Conservation (phyloP, 352 stramenopile species). For the Phytophthora brassicae region DNA sequence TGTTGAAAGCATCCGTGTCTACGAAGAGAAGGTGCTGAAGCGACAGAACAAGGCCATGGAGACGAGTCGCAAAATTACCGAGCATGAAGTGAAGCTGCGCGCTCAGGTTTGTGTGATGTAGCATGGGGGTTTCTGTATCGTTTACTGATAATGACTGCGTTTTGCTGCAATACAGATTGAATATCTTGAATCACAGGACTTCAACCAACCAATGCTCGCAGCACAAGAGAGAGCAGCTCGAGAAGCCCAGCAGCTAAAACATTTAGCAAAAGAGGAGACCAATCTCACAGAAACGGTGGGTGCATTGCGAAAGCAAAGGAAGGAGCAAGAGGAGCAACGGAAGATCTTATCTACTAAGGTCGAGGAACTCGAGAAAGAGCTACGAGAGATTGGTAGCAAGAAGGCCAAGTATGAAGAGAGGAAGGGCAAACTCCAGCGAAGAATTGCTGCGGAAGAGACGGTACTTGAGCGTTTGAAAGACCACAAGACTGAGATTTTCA, state of each 20-base stretch:
- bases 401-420: conserved; percentile 71
- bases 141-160: conserved; percentile 9
- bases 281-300: conserved; percentile 46
- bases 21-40: conserved; percentile 94
- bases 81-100: conserved; percentile 82
- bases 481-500: conserved; percentile 94
- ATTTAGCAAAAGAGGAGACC: conserved; percentile 54
- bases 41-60: conserved; percentile 70
- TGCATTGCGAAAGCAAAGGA: conserved; percentile 78
- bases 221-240: conserved; percentile 46
- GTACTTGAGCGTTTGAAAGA: conserved; percentile 92
- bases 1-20: conserved; percentile 85
- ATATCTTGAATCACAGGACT: conserved; percentile 71
- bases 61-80: conserved; percentile 68
- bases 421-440: conserved; percentile 75
- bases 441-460: conserved; percentile 88
- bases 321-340: conserved; percentile 49
- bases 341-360: conserved; percentile 38
- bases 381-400: conserved; percentile 61
- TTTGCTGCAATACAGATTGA: conserved; percentile 39
- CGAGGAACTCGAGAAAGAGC: conserved; percentile 59
- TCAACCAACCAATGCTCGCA: conserved; percentile 44
- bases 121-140: neutral
- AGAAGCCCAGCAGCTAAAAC: conserved; percentile 56
- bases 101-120: conserved; percentile 54